A percentile compares a stretch with the other conserved stretches of the same genome.
These are phyloP conservation scores for Candida glaebosa DNA, from an alignment of 805 yeast genomes.

Conservation along the genomic window DNA sequence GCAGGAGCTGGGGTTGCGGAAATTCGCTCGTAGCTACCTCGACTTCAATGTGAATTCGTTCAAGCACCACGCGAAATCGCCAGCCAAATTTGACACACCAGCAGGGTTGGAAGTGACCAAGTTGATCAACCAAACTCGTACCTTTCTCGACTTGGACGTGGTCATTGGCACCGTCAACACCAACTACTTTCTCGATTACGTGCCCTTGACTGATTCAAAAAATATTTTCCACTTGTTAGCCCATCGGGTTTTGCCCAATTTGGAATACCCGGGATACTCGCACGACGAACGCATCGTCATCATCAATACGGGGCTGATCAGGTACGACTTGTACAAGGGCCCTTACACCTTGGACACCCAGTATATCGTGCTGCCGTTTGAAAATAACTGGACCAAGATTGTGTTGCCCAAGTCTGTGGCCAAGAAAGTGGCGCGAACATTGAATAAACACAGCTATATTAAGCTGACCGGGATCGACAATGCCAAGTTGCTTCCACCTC, in stretches of 20 bases:
- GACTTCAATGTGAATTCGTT: constrained; percentile 80
- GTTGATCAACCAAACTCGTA: constrained; percentile 41
- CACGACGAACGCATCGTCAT: constrained; percentile 44
- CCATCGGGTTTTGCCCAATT: constrained; percentile 49
- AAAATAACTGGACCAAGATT: constrained; percentile 72
- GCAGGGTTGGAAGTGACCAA: constrained; percentile 50
- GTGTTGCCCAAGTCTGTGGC: constrained; percentile 61
- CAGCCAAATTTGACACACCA: constrained; percentile 47
- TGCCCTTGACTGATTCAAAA: constrained; percentile 49
- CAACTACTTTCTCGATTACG: constrained; percentile 64
- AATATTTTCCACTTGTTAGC: constrained; percentile 60
- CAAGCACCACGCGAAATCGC: constrained; percentile 48
- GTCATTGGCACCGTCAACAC: constrained; percentile 58
- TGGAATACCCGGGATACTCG: constrained; percentile 21
- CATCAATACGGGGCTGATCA: constrained; percentile 82
- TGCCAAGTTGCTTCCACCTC: constrained; percentile 19
- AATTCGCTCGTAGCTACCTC: constrained; percentile 62
- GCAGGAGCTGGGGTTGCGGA: constrained; percentile 14
- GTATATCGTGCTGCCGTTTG: constrained; percentile 81
- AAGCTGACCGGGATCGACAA: constrained; percentile 12
- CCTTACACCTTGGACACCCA: constrained; percentile 77
- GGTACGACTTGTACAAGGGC: constrained; percentile 85
- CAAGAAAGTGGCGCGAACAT: constrained; percentile 43
- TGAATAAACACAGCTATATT: constrained; percentile 58
- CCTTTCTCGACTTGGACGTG: constrained; percentile 49